Evolutionary conservation across 2,329 filamentous ascomycete genomes (phyloP), one percentile per base, ranked within the genome.

Genomic region (Metarhizium rileyi): DNA sequence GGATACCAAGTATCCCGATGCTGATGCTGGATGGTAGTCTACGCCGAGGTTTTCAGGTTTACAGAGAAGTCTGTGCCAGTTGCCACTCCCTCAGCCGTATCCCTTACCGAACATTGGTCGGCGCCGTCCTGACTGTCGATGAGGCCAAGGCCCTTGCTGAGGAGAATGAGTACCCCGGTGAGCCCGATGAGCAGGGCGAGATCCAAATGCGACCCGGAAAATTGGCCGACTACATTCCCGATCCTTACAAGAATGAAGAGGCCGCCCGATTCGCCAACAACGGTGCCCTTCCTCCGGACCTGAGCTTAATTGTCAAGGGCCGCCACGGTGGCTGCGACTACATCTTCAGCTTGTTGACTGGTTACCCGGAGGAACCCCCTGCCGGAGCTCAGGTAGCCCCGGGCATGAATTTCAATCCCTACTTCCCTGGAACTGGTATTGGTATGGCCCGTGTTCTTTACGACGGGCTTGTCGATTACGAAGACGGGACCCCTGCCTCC

Each of bases 371-470:
- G 60, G 93, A 98, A 74, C 80, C 89, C 53, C 93, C 93, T 48
- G 88, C 93, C 47, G 93, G 93, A 67, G 90, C 87, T 55, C 75
- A 80, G 62, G 86, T 98, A 53, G 84, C 83, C 62, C 82, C 84
- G 54, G 93, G 93, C 65, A 84, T 98, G 73, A 96, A 97, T 84
- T 98, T 98, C 83, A 98, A 98, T 82, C 93, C 93, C 53, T 98
- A 96, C 80, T 98, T 98, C 84, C 93, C 93, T 51, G 93, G 93
- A 67, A 97, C 93, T 61, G 91, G 91, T 68, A 98, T 98, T 70
- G 93, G 87, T 64, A 98, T 98, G 93, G 91, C 86, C 62, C 91
- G 93, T 82, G 93, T 97, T 54, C 83, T 98, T 53, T 98, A 95
- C 74, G 93, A 98, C 61, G 93, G 89, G 56, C 76, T 98, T 51